Evolutionary conservation across 345 rosid species (phyloP), one percentile per base, ranked within the genome.

Genomic region (Cardamine chenopodiifolia): DNA sequence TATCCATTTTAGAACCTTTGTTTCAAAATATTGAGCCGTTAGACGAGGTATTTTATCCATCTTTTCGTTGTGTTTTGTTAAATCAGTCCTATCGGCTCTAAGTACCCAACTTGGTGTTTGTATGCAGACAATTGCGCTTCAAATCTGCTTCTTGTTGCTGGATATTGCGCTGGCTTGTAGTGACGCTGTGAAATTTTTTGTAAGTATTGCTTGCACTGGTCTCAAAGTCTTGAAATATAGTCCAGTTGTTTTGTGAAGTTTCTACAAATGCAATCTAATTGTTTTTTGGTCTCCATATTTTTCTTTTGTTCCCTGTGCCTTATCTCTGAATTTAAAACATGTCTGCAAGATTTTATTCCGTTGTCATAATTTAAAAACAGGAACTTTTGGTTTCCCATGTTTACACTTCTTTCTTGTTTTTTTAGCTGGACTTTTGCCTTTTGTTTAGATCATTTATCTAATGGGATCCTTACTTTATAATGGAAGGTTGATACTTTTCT

Each of bases 91-190:
- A 61, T 47, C 79, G 65, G 55, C 73, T 54, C 40, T 64, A 56
- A 61, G 18, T 45, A 17, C 40, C 47, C 71, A 59, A 62, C 73
- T 56, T 82, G 54, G 68, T 50, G 66, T 20, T 32, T 29, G 39
- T 75, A 12, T 83, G 82, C 93, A 93, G 98, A 83, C 87, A 66
- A 84, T 83, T 17, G 98, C 97, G 23, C 96, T 88, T 83, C 95
- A 85, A 80, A 86, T 92, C 62, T 89, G 98, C 73, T 89, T 90
- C 56, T 73, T 96, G 85, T 66, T 92, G 75, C 86, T 96, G 81
- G 99, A 96, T 79, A 87, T 81, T 82, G 84, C 86, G 11, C 85
- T 92, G 76, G 98, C 98, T 69, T 87, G 96, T 81, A 84, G 67
- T 73, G 91, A 96, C 70, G 91, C 92, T 37, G 85, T 89, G 61